Percentiles rank a stretch among this genome's conserved stretches.
These are phyloP conservation scores for Ostreobium quekettii DNA, from an alignment of 139 green algal species.

Conservation along the genomic window DNA sequence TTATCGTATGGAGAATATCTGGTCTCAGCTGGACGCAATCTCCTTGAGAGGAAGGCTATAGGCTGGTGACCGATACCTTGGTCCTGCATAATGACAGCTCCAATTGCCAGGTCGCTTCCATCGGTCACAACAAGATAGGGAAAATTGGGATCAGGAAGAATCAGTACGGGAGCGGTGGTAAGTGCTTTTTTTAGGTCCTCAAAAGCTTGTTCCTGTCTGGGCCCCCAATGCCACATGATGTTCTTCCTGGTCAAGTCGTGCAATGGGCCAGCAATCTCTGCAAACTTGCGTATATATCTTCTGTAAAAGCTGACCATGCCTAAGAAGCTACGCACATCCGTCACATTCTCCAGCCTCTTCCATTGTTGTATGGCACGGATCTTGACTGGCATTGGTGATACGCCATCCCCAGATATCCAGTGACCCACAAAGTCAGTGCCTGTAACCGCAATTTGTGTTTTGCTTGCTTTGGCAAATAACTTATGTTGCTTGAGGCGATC, in stretches of 20 bases:
- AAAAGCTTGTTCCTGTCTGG: conserved; percentile 9
- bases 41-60: conserved; percentile 1
- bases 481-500: conserved; percentile 27
- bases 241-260: background rate
- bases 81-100: background rate
- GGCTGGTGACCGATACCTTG: conserved; percentile 1
- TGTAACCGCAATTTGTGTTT: conserved; percentile 31
- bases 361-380: conserved; percentile 21
- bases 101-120: background rate
- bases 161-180: background rate
- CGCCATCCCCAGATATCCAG: conserved; percentile 22
- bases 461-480: conserved; percentile 35
- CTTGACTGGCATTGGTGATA: conserved; percentile 26
- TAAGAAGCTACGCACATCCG: conserved; percentile 4
- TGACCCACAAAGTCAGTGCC: conserved; percentile 35
- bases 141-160: conserved; percentile 11
- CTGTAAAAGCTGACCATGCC: conserved; percentile 7
- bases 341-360: conserved; percentile 11
- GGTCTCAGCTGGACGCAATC: background rate
- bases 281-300: background rate
- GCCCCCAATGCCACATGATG: background rate
- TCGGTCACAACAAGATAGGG: conserved; percentile 1
- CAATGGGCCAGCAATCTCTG: background rate
- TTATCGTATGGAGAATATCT: conserved; percentile 13
- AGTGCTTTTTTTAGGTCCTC: conserved; percentile 19